Evolutionary conservation across 805 yeast genomes (phyloP).

Genomic region (Yarrowia sp.): DNA sequence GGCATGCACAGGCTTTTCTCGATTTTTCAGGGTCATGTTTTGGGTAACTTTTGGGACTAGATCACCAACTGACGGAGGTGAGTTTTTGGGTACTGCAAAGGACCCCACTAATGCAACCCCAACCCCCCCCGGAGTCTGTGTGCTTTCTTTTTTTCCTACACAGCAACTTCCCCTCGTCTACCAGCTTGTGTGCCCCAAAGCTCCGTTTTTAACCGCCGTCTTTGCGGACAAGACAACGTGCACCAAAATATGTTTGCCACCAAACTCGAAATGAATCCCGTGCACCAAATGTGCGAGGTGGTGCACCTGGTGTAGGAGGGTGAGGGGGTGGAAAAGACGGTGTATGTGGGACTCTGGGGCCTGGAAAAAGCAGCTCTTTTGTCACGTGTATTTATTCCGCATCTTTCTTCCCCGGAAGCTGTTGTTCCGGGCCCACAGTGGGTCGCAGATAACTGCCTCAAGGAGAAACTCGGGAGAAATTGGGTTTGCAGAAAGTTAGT

Average conservation of each 20-base stretch:
- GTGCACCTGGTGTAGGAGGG: neutral
- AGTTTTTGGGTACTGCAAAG: conserved; percentile 10
- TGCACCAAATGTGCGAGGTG: conserved; percentile 13
- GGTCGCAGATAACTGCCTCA: conserved; percentile 31
- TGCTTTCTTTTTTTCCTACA: neutral
- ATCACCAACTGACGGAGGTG: conserved; percentile 8
- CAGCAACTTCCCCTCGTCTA: conserved; percentile 9
- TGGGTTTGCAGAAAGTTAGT: neutral
- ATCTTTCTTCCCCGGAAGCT: too few species aligned
- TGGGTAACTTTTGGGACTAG: neutral
- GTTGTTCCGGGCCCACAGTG: too few species aligned
- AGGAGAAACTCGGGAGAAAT: conserved; percentile 16
- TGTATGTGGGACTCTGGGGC: too few species aligned
- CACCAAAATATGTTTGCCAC: conserved; percentile 18
- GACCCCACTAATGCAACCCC: conserved; percentile 8
- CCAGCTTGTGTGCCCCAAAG: neutral
- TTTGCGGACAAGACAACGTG: neutral
- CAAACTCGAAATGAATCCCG: conserved; percentile 16
- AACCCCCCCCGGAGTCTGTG: neutral
- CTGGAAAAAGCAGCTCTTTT: too few species aligned
- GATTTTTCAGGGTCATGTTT: neutral
- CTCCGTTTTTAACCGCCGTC: conserved; percentile 10
- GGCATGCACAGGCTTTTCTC: neutral
- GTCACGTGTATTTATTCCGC: too few species aligned
- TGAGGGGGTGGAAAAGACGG: too few species aligned